These are phyloP conservation scores for Geranomyces michiganensis DNA, from an alignment of 192 early-diverging fungal genomes.

Conservation along the genomic window DNA sequence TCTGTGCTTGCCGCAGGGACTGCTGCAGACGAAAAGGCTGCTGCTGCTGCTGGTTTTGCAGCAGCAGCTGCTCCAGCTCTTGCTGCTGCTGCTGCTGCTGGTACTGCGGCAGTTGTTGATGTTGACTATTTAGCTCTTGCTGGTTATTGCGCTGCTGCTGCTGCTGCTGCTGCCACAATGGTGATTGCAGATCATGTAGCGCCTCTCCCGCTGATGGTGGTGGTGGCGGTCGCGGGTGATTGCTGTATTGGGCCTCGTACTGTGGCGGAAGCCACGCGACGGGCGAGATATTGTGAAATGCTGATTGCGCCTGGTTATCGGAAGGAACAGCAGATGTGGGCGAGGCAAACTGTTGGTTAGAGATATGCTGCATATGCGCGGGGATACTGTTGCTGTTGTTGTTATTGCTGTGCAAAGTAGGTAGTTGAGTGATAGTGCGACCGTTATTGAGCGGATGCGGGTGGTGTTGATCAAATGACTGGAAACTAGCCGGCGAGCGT, in stretches of 20 bases:
- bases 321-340: background rate
- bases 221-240: background rate
- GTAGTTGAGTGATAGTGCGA: too few species aligned
- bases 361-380: background rate
- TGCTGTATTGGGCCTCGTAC: background rate
- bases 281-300: too few species aligned
- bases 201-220: background rate
- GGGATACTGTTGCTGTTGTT: background rate
- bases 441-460: too few species aligned
- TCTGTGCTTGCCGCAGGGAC: background rate
- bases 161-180: too few species aligned
- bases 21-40: background rate
- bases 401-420: background rate
- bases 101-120: background rate
- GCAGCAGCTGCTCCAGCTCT: background rate
- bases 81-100: conserved; percentile 5
- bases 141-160: background rate
- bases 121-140: background rate
- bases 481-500: too few species aligned
- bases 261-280: too few species aligned
- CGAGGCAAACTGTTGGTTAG: background rate
- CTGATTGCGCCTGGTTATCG: too few species aligned
- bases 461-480: too few species aligned
- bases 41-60: background rate
- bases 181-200: background rate